phyloP scores from a whole-genome alignment of 2,329 filamentous ascomycete genomes.

The Camptophora hylomeconis region DNA sequence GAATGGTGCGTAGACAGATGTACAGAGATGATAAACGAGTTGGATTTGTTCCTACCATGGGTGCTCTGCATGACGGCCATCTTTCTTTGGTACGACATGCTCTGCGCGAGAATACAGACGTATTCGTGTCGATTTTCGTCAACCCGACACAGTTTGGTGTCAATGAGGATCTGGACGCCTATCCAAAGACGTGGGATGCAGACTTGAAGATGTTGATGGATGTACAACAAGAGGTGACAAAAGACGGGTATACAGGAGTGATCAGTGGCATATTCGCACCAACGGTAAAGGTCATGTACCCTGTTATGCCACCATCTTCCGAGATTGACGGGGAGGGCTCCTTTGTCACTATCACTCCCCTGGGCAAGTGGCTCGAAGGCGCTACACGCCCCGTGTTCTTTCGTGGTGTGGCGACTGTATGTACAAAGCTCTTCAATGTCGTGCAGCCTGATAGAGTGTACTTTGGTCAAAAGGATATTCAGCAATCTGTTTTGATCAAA shows the following conservation, averaged over 20 bases:
- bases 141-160: conserved; percentile 94
- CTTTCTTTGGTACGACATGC: conserved; percentile 73
- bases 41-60: conserved; percentile 92
- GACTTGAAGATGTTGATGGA: conserved; percentile 56
- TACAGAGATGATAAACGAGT: conserved; percentile 56
- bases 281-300: conserved; percentile 74
- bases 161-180: conserved; percentile 74
- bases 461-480: conserved; percentile 96
- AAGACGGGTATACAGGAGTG: conserved; percentile 36
- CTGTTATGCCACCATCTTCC: conserved; percentile 60
- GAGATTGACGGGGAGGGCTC: conserved; percentile 65
- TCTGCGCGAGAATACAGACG: conserved; percentile 68
- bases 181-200: conserved; percentile 76
- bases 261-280: conserved; percentile 81
- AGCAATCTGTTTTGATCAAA: conserved; percentile 84
- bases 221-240: conserved; percentile 31
- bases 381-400: conserved; percentile 85
- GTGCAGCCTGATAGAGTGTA: conserved; percentile 67
- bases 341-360: conserved; percentile 82
- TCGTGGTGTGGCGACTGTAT: conserved; percentile 87
- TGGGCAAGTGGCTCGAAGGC: conserved; percentile 72
- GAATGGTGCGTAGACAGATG: conserved; percentile 55
- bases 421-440: conserved; percentile 85
- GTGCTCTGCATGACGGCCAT: conserved; percentile 87
- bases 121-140: conserved; percentile 86